phyloP scores from a whole-genome alignment of 768 basidiomycete genomes.

The Phylloporus rhodoxanthus region DNA sequence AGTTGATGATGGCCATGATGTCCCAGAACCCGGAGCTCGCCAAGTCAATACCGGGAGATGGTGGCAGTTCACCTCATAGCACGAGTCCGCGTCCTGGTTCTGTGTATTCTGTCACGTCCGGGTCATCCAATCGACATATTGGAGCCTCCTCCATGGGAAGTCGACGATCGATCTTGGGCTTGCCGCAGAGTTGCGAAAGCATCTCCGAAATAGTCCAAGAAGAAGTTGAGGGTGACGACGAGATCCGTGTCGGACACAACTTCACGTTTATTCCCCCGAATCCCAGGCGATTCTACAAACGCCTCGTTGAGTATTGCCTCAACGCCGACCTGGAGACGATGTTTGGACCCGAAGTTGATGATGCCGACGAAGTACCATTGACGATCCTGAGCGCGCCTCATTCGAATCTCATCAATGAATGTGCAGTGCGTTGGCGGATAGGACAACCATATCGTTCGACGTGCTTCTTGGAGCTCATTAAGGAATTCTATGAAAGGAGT shows the following conservation, averaged over 20 bases:
- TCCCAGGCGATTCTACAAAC: constrained; percentile 78
- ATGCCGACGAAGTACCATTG: constrained; percentile 91
- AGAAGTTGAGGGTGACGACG: constrained; percentile 55
- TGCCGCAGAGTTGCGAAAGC: constrained; percentile 25
- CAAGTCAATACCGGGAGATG: constrained; percentile 63
- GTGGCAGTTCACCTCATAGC: constrained; percentile 14
- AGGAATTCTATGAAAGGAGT: constrained; percentile 79
- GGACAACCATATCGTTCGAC: constrained; percentile 69
- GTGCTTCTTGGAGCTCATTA: constrained; percentile 81
- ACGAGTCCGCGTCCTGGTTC: constrained; percentile 48
- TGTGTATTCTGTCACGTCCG: constrained; percentile 41
- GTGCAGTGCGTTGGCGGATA: constrained; percentile 86
- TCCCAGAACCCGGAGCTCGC: constrained; percentile 82
- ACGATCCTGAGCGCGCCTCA: constrained; percentile 80
- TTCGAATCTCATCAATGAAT: constrained; percentile 80
- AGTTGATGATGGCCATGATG: constrained; percentile 83
- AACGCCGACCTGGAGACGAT: constrained; percentile 83
- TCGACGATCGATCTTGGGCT: constrained; percentile 52
- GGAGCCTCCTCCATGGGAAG: constrained; percentile 65
- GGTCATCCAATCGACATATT: constrained; percentile 39
- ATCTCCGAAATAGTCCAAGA: constrained; percentile 33
- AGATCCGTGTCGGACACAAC: constrained; percentile 63
- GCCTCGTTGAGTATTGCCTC: constrained; percentile 78
- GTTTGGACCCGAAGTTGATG: constrained; percentile 85
- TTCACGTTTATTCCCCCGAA: constrained; percentile 92